Base-by-base conservation (phyloP, 345 rosid genomes). In the Draba incana region DNA sequence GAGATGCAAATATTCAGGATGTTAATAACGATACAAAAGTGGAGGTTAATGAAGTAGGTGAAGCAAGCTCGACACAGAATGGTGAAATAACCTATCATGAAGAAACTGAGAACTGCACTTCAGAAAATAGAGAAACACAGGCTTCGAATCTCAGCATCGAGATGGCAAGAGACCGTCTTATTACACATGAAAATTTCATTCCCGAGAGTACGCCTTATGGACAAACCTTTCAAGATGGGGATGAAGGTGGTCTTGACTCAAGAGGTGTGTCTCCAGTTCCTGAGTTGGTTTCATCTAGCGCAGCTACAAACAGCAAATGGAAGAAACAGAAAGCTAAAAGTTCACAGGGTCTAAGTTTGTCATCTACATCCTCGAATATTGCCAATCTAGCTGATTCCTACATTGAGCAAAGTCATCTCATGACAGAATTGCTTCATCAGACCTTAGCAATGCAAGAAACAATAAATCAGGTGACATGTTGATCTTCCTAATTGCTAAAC, bases 381-480 rank as follows among this genome's bases (percentile, higher is more conserved):
- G 80, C 82, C 58, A 80, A 83, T 78, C 78, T 85, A 54, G 81
- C 83, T 54, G 84, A 86, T 63, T 80, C 84, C 51, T 81, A 68
- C 69, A 68, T 28, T 50, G 91, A 85, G 65, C 82, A 69, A 33
- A 70, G 66, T 80, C 69, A 66, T 24, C 81, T 69, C 8, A 56
- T 81, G 14, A 31, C 74, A 20, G 84, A 79, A 60, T 76, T 80
- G 66, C 45, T 76, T 28, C 81, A 90, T 57, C 97, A 84, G 46
- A 44, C 88, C 55, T 23, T 65, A 58, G 80, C 89, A 4, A 79
- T 88, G 89, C 91, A 85, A 70, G 84, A 85, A 62, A 81, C 64
- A 62, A 81, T 90, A 65, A 83, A 84, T 84, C 97, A 92, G 97
- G 98, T 92, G 58, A 83, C 62, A 13, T 51, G 5, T 69, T 75